Base-by-base conservation (phyloP, 2,329 filamentous ascomycete genomes). In the Sporothrix schenckii region DNA sequence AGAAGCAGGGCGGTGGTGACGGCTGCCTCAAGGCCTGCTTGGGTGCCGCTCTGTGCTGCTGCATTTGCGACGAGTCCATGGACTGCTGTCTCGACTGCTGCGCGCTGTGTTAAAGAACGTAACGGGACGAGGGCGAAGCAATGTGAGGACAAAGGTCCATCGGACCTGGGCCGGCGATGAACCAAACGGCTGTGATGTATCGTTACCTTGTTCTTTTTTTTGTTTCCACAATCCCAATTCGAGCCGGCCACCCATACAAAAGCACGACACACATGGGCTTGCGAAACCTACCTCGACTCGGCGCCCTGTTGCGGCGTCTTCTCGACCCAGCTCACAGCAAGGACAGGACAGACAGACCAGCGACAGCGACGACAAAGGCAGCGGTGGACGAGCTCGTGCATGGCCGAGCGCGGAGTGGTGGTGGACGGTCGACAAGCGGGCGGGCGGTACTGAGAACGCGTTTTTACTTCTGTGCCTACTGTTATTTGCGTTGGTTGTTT, bases 1-100 rank as follows among this genome's bases (percentile, higher is more conserved):
- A 78, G 27, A 77, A 76, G 60, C 75, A 76, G 70, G 75, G 76
- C 39, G 75, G 77, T 52, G 78, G 80, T 65, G 78, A 80, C 72
- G 81, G 79, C 69, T 85, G 83, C 76, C 76, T 86, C 13, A 74
- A 74, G 72, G 73, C 74, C 50, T 75, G 74, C 60, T 27, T 75
- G 69, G 83, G 83, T 39, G 79, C 80, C 16, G 74, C 84, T 52
- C 85, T 83, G 76, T 85, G 83, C 75, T 86, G 84, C 77, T 86
- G 83, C 74, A 79, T 83, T 69, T 82, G 81, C 73, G 83, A 84
- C 74, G 81, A 85, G 74, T 80, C 81, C 68, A 84, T 84, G 76
- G 84, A 86, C 74, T 82, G 81, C 74, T 84, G 83, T 73, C 78
- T 79, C 65, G 82, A 84, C 52, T 84, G 83, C 77, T 81, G 78